A percentile compares a stretch with the other conserved stretches of the same genome.
Evolutionary conservation across 768 basidiomycete genomes (phyloP).

Genomic region (Sporobolomyces roseus): DNA sequence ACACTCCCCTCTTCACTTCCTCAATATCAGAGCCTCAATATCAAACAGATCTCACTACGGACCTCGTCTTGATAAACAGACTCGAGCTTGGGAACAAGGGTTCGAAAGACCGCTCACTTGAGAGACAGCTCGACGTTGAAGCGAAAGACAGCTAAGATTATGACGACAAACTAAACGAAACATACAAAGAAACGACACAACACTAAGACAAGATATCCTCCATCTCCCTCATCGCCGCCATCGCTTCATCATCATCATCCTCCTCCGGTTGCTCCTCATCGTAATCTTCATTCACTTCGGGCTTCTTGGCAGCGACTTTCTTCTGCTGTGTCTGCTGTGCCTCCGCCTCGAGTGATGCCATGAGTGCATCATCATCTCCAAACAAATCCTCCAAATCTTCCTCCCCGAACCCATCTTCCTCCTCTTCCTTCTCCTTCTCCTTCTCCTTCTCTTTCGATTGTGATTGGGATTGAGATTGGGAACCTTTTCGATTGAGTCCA

Average conservation of each 20-base stretch:
- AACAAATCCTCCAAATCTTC: slow-evolving; percentile 2
- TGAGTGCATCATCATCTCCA: slow-evolving; percentile 2
- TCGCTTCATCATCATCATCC: slow-evolving; percentile 52
- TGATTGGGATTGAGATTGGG: not conserved
- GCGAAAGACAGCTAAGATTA: no score
- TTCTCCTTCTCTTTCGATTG: not conserved
- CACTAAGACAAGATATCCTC: no score
- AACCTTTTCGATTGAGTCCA: slow-evolving; percentile 2
- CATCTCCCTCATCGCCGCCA: slow-evolving; percentile 43
- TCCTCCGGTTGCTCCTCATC: not conserved
- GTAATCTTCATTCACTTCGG: slow-evolving; percentile 1
- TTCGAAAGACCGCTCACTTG: no score
- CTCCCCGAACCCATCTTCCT: not conserved
- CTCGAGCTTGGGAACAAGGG: no score
- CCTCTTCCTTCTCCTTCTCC: not conserved
- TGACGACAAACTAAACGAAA: no score
- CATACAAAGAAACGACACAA: no score
- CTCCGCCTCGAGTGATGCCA: slow-evolving; percentile 6
- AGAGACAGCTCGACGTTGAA: no score
- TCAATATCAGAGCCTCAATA: no score
- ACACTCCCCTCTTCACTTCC: no score
- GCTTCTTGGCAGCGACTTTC: no score
- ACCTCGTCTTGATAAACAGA: no score
- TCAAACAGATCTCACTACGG: no score
- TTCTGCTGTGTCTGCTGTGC: not conserved